phyloP scores from a whole-genome alignment of 257 asterid genomes.

The Verbena officinalis region DNA sequence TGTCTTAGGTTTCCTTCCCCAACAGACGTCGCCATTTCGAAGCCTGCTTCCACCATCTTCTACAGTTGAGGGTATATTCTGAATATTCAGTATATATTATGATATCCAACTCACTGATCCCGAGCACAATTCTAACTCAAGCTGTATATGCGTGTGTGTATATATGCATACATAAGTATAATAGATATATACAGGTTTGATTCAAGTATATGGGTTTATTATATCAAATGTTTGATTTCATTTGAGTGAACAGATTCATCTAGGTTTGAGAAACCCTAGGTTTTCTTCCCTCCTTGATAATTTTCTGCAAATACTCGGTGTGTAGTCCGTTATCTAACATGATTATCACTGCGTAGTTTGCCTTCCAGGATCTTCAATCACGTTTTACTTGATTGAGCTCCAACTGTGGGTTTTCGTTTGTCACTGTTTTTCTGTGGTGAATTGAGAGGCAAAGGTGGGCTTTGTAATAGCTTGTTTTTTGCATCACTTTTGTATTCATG shows the following conservation, averaged over 20 bases:
- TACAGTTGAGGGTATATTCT: constrained; percentile 15
- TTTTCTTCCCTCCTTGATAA: constrained; percentile 17
- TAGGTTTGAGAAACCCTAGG: constrained; percentile 26
- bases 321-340: neutral
- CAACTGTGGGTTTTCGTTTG: neutral
- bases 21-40: neutral
- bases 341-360: neutral
- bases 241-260: constrained; percentile 29
- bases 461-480: too few species aligned
- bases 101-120: neutral
- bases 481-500: neutral
- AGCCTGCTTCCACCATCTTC: constrained; percentile 1
- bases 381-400: constrained; percentile 6
- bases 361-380: neutral
- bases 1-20: neutral
- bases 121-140: neutral
- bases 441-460: too few species aligned
- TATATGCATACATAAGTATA: too few species aligned
- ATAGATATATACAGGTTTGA: too few species aligned
- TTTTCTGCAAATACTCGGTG: constrained; percentile 9
- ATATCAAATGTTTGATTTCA: constrained; percentile 8
- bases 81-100: neutral
- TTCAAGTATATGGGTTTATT: neutral
- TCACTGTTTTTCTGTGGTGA: too few species aligned
- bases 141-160: neutral